Evolutionary conservation across 345 rosid species (phyloP).

Genomic region (Syzygium aqueum): DNA sequence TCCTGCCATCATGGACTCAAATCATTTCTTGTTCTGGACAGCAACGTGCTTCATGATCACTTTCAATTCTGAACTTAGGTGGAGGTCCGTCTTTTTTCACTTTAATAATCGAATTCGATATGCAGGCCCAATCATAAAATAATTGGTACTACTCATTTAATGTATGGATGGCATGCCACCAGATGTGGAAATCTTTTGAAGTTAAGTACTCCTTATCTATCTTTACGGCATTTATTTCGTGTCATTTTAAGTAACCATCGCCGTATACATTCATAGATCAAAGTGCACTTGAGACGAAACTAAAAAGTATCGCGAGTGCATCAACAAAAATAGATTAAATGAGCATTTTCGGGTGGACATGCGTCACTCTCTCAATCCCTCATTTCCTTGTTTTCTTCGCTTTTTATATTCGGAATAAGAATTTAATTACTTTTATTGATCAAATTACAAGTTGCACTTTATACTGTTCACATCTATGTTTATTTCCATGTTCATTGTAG

Average conservation of each 20-base stretch:
- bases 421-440: background rate
- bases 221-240: background rate
- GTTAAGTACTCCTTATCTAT: too few species aligned
- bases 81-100: too few species aligned
- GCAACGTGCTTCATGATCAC: too few species aligned
- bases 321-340: background rate
- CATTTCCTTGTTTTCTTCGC: background rate
- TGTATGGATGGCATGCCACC: too few species aligned
- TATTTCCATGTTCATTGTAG: background rate
- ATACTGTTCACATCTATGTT: background rate
- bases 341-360: background rate
- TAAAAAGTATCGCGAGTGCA: background rate
- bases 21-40: too few species aligned
- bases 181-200: too few species aligned
- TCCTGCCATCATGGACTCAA: too few species aligned
- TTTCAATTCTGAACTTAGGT: too few species aligned
- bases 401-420: background rate
- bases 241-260: background rate
- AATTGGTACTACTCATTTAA: too few species aligned
- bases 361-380: background rate
- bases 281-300: background rate
- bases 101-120: too few species aligned
- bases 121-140: too few species aligned
- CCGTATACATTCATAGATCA: background rate
- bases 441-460: background rate